phyloP scores from a whole-genome alignment of 805 yeast species.

The Saccharomycopsis synnaedendra region DNA sequence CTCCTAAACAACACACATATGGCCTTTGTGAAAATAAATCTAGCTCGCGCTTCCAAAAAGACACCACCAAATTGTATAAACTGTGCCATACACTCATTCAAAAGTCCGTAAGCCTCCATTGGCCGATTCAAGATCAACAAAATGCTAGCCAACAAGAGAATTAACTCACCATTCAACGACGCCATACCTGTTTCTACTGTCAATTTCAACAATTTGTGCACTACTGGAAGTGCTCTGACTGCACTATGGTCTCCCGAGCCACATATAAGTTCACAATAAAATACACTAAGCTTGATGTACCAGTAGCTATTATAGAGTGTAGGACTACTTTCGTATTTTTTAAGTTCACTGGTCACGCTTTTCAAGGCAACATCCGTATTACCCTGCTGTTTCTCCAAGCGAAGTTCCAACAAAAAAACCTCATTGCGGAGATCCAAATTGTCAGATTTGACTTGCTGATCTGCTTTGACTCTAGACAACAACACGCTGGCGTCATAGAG shows the following conservation, averaged over 20 bases:
- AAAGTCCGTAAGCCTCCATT: conserved; percentile 32
- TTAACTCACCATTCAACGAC: conserved; percentile 34
- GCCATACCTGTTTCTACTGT: conserved; percentile 37
- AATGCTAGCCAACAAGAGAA: conserved; percentile 33
- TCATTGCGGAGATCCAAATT: conserved; percentile 23
- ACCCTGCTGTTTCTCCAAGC: conserved; percentile 18
- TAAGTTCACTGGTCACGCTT: conserved; percentile 19
- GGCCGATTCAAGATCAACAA: conserved; percentile 30
- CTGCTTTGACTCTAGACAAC: conserved; percentile 14
- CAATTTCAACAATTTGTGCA: conserved; percentile 37
- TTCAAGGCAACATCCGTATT: conserved; percentile 19
- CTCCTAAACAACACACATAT: background rate
- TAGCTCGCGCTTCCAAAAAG: background rate
- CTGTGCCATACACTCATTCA: conserved; percentile 32
- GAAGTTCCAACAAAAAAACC: conserved; percentile 19
- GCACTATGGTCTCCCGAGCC: conserved; percentile 26
- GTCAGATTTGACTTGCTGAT: conserved; percentile 18
- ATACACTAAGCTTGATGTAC: conserved; percentile 31
- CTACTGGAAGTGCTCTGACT: conserved; percentile 36
- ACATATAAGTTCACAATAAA: conserved; percentile 33
- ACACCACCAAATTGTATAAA: conserved; percentile 29
- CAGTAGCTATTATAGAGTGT: conserved; percentile 28
- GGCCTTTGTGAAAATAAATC: background rate
- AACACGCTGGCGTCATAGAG: conserved; percentile 20
- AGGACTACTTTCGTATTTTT: conserved; percentile 18